These are phyloP conservation scores for Neurospora tetrasperma DNA, from an alignment of 495 filamentous ascomycete species.

Conservation along the genomic window DNA sequence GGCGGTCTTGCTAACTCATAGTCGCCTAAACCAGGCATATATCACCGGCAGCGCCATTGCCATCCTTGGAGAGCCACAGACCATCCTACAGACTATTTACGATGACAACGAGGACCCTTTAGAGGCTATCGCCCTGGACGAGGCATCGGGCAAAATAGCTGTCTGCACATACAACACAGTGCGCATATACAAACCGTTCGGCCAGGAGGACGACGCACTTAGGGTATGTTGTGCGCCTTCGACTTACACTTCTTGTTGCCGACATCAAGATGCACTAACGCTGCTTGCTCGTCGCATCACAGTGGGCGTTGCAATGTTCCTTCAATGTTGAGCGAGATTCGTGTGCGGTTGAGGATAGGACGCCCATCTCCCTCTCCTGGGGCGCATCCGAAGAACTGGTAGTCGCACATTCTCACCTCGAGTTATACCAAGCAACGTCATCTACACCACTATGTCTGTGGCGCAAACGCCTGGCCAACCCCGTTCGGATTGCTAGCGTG, in stretches of 20 bases:
- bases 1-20: neutral
- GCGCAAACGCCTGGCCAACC: slow-evolving; percentile 61
- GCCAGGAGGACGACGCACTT: slow-evolving; percentile 55
- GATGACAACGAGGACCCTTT: slow-evolving; percentile 63
- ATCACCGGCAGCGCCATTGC: slow-evolving; percentile 81
- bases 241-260: neutral
- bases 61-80: slow-evolving; percentile 63
- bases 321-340: slow-evolving; percentile 29
- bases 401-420: slow-evolving; percentile 58
- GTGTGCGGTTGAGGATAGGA: slow-evolving; percentile 17
- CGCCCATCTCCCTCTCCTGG: slow-evolving; percentile 69
- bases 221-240: slow-evolving; percentile 38
- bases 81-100: slow-evolving; percentile 84
- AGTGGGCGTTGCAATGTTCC: slow-evolving; percentile 41
- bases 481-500: slow-evolving; percentile 66
- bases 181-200: slow-evolving; percentile 71
- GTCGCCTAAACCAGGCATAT: slow-evolving; percentile 51
- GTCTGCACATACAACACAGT: slow-evolving; percentile 53
- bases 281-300: slow-evolving; percentile 28
- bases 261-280: slow-evolving; percentile 9
- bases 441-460: slow-evolving; percentile 51
- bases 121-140: slow-evolving; percentile 66
- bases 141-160: slow-evolving; percentile 77
- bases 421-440: slow-evolving; percentile 51
- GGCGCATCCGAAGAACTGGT: slow-evolving; percentile 74